Conservation (phyloP, 257 asterid genomes). For the Solanum etuberosum region DNA sequence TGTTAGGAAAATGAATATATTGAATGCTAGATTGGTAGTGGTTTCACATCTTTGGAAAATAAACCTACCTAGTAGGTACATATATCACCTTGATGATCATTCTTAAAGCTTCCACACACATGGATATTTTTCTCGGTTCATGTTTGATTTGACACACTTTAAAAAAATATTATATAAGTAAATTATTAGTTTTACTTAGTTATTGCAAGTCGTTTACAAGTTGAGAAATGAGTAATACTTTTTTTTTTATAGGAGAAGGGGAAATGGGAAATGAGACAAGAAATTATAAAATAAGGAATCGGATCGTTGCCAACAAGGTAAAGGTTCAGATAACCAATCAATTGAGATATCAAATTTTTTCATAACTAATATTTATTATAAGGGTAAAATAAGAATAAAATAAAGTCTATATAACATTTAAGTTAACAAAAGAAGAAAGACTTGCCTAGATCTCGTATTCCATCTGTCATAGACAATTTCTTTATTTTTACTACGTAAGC, state of each 20-base stretch:
- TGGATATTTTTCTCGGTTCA: background rate
- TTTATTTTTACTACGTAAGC: background rate
- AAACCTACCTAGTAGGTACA: background rate
- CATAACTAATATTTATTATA: no score
- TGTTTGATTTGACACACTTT: no score
- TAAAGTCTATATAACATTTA: background rate
- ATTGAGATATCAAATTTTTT: background rate
- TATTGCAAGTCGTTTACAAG: background rate
- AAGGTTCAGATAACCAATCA: rapidly evolving
- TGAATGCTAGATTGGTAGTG: background rate
- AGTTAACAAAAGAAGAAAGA: background rate
- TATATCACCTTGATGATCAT: background rate
- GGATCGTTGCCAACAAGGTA: background rate
- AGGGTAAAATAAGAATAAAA: no score
- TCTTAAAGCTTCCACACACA: background rate
- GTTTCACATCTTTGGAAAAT: background rate
- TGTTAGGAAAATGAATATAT: background rate
- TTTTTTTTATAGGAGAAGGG: no score
- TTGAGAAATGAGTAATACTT: no score
- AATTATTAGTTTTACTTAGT: background rate
- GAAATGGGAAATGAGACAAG: background rate
- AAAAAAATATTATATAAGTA: no score
- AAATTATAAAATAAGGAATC: background rate
- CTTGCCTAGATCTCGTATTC: background rate
- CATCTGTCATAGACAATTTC: background rate